A percentile compares a stretch with the other conserved stretches of the same genome.
These are phyloP conservation scores for Bertia moriformis DNA, from an alignment of 2,329 filamentous ascomycete species.

Conservation along the genomic window DNA sequence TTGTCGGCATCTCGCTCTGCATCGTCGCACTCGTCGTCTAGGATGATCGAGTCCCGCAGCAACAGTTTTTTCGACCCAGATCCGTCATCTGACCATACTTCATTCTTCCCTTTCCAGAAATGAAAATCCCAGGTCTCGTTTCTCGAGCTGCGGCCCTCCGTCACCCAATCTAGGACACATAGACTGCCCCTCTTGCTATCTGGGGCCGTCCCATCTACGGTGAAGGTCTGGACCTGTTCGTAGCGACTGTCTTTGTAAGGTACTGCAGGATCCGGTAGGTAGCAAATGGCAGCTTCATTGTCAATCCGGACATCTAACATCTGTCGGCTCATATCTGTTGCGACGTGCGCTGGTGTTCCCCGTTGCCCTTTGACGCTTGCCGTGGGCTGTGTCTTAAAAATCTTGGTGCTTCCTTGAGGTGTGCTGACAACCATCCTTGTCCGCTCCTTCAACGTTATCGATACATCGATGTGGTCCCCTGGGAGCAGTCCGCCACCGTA, in stretches of 20 bases:
- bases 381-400: conserved; percentile 41
- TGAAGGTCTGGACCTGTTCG: conserved; percentile 44
- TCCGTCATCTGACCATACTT: conserved; percentile 27
- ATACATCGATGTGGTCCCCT: conserved; percentile 43
- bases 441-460: not conserved
- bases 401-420: conserved; percentile 43
- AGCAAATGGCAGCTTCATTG: conserved; percentile 9
- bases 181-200: conserved; percentile 23
- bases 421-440: not conserved
- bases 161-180: conserved; percentile 54
- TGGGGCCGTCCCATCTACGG: conserved; percentile 13
- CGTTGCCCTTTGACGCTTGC: conserved; percentile 6
- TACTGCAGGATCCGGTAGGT: conserved; percentile 49
- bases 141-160: conserved; percentile 42
- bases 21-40: conserved; percentile 25
- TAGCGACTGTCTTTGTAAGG: conserved; percentile 48
- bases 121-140: conserved; percentile 50
- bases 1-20: not conserved
- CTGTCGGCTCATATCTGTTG: conserved; percentile 5
- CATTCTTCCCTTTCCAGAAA: conserved; percentile 45
- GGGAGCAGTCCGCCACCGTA: conserved; percentile 55
- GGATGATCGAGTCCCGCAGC: conserved; percentile 43
- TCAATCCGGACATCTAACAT: conserved; percentile 7
- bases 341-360: not conserved
- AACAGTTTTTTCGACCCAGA: conserved; percentile 28